These are phyloP conservation scores for Asterella californica DNA, from an alignment of 225 moss, liverwort and hornwort genomes.

Conservation along the genomic window DNA sequence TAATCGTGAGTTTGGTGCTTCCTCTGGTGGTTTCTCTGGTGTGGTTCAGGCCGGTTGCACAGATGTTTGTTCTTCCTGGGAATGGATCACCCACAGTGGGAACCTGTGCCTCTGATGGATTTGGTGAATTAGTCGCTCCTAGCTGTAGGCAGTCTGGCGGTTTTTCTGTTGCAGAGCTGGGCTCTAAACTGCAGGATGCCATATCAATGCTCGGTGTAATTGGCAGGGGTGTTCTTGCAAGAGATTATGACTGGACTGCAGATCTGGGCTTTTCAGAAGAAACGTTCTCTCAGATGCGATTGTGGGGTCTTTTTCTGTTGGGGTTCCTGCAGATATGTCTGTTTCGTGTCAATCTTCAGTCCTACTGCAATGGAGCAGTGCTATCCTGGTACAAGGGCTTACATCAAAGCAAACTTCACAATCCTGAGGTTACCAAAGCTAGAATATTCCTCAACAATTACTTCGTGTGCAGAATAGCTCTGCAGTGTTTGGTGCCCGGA, in stretches of 20 bases:
- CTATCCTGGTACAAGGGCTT: slow-evolving; percentile 37
- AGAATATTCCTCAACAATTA: slow-evolving; percentile 41
- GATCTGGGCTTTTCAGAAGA: slow-evolving; percentile 26
- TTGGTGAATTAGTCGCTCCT: not conserved
- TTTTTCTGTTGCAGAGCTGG: not conserved
- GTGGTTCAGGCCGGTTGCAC: slow-evolving; percentile 32
- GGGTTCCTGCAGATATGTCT: slow-evolving; percentile 32
- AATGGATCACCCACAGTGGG: not conserved
- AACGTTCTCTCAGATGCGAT: slow-evolving; percentile 13
- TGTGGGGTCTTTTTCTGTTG: slow-evolving; percentile 27
- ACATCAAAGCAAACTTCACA: slow-evolving; percentile 35
- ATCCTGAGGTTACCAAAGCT: slow-evolving; percentile 32
- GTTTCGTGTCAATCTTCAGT: slow-evolving; percentile 34
- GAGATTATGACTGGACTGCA: slow-evolving; percentile 35
- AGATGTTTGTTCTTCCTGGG: slow-evolving; percentile 3
- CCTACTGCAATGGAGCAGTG: slow-evolving; percentile 36
- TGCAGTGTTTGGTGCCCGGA: slow-evolving; percentile 35
- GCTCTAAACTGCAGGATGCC: slow-evolving; percentile 4
- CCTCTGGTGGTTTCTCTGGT: slow-evolving; percentile 21
- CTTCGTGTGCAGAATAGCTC: slow-evolving; percentile 34
- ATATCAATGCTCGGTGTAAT: slow-evolving; percentile 9
- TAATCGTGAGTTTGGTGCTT: slow-evolving; percentile 25
- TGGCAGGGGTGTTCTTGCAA: slow-evolving; percentile 16
- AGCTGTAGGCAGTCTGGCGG: not conserved
- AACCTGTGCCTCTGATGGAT: not conserved